Evolutionary conservation across 2,329 filamentous ascomycete genomes (phyloP), one percentile per base, ranked within the genome.

Genomic region (Aspergillus carbonarius): DNA sequence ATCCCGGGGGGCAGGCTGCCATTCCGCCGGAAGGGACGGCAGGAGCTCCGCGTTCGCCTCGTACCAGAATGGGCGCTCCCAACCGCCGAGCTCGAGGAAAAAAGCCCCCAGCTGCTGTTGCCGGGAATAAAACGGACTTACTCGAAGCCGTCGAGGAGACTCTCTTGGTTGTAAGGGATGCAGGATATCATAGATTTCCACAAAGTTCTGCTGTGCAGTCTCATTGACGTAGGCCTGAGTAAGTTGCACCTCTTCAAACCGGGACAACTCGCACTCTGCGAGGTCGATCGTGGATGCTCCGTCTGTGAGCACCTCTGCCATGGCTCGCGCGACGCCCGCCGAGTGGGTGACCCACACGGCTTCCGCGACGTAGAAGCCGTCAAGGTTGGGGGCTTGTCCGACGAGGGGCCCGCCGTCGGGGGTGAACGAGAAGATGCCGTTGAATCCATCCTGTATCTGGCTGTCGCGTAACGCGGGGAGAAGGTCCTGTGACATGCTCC

Each of bases 321-420:
- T 68, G 0, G 85, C 84, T 25, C 83, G 81, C 8, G 85, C 85
- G 1, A 88, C 82, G 23, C 85, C 85, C 0, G 84, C 85, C 0
- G 85, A 87, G 62, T 88, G 85, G 17, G 85, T 88, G 0, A 88
- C 85, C 85, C 85, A 88, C 0, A 88, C 84, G 5, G 85, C 85
- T 64, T 88, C 85, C 0, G 85, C 85, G 1, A 88, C 83, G 63
- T 80, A 87, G 71, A 88, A 88, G 12, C 83, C 83, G 47, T 87
- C 82, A 0, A 88, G 70, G 13, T 79, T 79, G 6, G 85, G 84
- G 0, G 83, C 78, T 64, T 83, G 79, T 2, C 85, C 85, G 1
- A 88, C 76, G 0, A 88, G 76, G 0, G 85, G 82, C 0, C 83
- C 84, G 0, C 85, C 85, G 54, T 88, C 85, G 0, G 85, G 85